Base-by-base conservation (phyloP, 352 stramenopile species). In the Pythium graminicola region DNA sequence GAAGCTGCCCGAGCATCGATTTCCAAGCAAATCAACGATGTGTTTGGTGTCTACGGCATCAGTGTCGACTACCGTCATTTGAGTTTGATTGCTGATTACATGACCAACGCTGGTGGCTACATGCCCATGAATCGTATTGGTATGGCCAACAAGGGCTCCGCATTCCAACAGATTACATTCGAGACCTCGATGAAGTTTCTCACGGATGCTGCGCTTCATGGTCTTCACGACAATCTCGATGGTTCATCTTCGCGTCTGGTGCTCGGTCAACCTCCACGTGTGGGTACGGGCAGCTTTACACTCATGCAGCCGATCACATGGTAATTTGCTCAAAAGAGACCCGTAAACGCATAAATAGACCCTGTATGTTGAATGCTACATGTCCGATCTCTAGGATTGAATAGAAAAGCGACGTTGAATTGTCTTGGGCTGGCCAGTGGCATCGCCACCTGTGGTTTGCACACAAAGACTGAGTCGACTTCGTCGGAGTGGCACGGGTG, bases 101-200 rank as follows among this genome's bases (percentile, higher is more conserved):
- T 99, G 97, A 99, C 97, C 38, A 99, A 98, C 68, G 98, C 99
- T 72, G 85, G 85, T 33, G 85, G 95, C 42, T 83, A 90, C 40
- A 50, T 95, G 31, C 86, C 76, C 53, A 95, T 93, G 60, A 95
- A 77, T 67, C 95, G 97, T 19, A 99, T 99, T 71, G 97, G 97
- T 67, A 98, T 99, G 50, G 96, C 96, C 32, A 99, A 99, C 75
- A 97, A 98, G 68, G 97, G 99, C 69, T 98, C 89, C 54, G 97
- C 99, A 42, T 76, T 99, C 32, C 99, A 99, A 93, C 80, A 99
- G 23, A 97, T 96, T 20, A 99, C 93, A 45, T 98, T 99, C 60
- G 97, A 99, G 81, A 99, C 99, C 76, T 99, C 97, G 8, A 98
- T 96, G 0, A 97, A 99, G 68, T 96, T 99, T 69, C 77, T 99